A percentile compares a stretch with the other conserved stretches of the same genome.
These are phyloP conservation scores for Lecanosticta acicola DNA, from an alignment of 2,329 filamentous ascomycete genomes.

Conservation along the genomic window DNA sequence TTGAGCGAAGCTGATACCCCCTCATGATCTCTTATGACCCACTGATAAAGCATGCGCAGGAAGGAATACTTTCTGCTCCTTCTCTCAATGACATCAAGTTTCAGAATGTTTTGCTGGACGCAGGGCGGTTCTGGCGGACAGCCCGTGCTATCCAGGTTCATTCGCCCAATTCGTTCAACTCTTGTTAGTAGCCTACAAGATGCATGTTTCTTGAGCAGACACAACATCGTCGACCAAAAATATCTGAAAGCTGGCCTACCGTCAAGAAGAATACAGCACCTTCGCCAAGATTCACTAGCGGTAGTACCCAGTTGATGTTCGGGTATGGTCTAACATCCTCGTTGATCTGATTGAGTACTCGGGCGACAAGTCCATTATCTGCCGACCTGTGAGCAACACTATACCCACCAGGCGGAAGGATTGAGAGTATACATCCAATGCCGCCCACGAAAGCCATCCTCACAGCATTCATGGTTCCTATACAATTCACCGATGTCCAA, in stretches of 20 bases:
- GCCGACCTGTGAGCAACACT: not conserved
- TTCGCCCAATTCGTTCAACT: no score
- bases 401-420: no score
- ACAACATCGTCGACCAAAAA: slow-evolving; percentile 35
- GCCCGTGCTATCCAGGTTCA: no score
- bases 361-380: slow-evolving; percentile 25
- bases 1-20: not conserved
- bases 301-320: slow-evolving; percentile 37
- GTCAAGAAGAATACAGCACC: slow-evolving; percentile 36
- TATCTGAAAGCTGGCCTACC: slow-evolving; percentile 36
- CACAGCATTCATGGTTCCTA: slow-evolving; percentile 24
- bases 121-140: no score
- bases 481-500: slow-evolving; percentile 23
- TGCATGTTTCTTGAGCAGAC: no score
- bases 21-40: not conserved
- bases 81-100: no score
- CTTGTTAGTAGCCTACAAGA: no score
- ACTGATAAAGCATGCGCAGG: no score
- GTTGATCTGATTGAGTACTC: slow-evolving; percentile 30
- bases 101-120: no score
- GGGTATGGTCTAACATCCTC: slow-evolving; percentile 35
- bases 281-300: slow-evolving; percentile 32
- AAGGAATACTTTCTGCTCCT: no score
- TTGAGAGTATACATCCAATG: slow-evolving; percentile 25
- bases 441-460: slow-evolving; percentile 25